Evolutionary conservation across 495 filamentous ascomycete genomes (phyloP), one percentile per base, ranked within the genome.

Genomic region (Xylaria scruposa): DNA sequence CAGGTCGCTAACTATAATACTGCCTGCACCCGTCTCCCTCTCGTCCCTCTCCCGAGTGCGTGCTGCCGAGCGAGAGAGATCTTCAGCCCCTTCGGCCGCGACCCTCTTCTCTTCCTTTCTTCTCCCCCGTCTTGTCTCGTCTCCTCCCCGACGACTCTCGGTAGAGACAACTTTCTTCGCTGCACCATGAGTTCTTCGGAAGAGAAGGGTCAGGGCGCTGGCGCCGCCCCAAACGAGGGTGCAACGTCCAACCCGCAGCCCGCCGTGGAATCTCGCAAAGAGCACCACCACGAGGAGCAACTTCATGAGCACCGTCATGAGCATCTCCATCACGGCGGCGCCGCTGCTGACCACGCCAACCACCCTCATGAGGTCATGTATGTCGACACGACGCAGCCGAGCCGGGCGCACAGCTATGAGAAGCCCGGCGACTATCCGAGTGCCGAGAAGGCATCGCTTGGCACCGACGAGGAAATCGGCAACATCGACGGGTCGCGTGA

Each of bases 241-340:
- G 70, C 72, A 12, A 10, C 36, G 56, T 33, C 69, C 49, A 74
- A 67, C 75, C 44, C 77, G 26, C 84, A 87, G 72, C 82, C 84
- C 51, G 81, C 79, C 17, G 77, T 86, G 2, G 58, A 60, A 21
- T 60, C 58, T 31, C 53, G 15, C 53, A 31, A 56, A 13, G 53
- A 56, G 10, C 58, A 36, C 2, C 26, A 33, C 29, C 4, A 33
- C 3, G 26, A 76, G 85, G 82, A 89, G 74, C 88, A 89, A 74
- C 83, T 81, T 38, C 86, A 89, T 29, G 82, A 89, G 74, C 88
- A 89, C 75, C 83, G 81, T 40, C 86, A 89, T 72, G 70, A 62
- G 7, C 88, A 90, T 75, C 76, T 85, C 8, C 87, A 88, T 72
- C 87, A 90, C 70, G 70, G 70, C 5, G 75, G 72, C 60, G 78